Evolutionary conservation across 768 basidiomycete species (phyloP).

Genomic region (Amylocystis lapponica): DNA sequence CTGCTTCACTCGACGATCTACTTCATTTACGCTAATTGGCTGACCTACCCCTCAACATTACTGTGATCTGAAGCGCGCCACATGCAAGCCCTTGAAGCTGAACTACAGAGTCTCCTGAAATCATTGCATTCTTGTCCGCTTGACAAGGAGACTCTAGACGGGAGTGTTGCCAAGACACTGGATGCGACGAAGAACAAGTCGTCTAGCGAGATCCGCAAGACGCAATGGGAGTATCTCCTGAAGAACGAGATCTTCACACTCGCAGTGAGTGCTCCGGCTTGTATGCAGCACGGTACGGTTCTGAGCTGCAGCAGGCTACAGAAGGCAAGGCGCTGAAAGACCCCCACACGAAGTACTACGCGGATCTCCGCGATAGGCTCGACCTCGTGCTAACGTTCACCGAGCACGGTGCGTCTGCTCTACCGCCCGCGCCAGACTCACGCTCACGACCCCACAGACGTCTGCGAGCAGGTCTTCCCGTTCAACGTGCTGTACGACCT

Average conservation of each 20-base stretch:
- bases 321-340: constrained; percentile 63
- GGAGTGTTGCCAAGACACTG: constrained; percentile 44
- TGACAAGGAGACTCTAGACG: constrained; percentile 40
- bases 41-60: too few relatives aligned
- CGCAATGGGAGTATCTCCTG: constrained; percentile 70
- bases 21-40: too few relatives aligned
- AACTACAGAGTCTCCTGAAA: constrained; percentile 44
- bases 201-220: constrained; percentile 56
- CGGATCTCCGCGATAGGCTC: constrained; percentile 51
- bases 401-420: constrained; percentile 53
- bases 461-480: constrained; percentile 71
- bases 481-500: constrained; percentile 75
- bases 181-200: constrained; percentile 32
- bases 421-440: neutral
- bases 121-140: constrained; percentile 48
- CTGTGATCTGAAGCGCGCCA: too few relatives aligned
- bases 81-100: constrained; percentile 50
- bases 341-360: constrained; percentile 51
- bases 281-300: neutral
- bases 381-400: constrained; percentile 75
- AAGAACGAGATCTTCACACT: constrained; percentile 66
- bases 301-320: constrained; percentile 39
- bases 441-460: constrained; percentile 40
- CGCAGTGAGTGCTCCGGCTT: constrained; percentile 45
- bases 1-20: too few relatives aligned